These are phyloP conservation scores for Hibiscus mutabilis DNA, from an alignment of 345 rosid genomes.

Conservation along the genomic window DNA sequence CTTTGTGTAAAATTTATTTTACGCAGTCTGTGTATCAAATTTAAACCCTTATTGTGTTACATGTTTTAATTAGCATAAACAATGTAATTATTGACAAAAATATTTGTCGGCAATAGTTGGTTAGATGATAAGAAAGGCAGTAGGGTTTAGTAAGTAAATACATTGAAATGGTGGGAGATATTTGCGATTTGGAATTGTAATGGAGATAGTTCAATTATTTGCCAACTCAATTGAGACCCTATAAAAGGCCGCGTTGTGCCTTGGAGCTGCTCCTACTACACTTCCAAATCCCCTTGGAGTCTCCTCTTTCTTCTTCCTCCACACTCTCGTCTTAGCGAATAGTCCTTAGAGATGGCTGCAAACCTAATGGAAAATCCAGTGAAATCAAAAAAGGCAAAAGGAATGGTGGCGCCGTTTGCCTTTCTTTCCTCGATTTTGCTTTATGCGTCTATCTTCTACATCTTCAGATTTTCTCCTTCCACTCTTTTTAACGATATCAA, in stretches of 20 bases:
- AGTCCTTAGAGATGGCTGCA: slow-evolving; percentile 11
- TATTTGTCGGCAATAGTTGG: neutral
- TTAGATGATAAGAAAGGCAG: neutral
- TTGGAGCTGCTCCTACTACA: slow-evolving; percentile 11
- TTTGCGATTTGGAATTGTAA: slow-evolving; percentile 2
- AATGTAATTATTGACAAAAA: no score
- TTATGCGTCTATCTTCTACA: slow-evolving; percentile 41
- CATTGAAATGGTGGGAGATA: neutral
- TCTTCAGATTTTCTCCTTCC: slow-evolving; percentile 49
- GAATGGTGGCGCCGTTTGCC: slow-evolving; percentile 25
- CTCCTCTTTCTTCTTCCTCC: neutral
- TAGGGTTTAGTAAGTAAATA: slow-evolving; percentile 18
- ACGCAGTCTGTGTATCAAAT: no score
- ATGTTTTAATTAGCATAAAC: no score
- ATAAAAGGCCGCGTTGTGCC: slow-evolving; percentile 14
- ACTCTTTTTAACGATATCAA: slow-evolving; percentile 36
- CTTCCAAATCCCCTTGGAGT: neutral
- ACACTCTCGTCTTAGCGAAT: neutral
- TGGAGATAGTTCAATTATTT: slow-evolving; percentile 21
- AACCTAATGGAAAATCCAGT: slow-evolving; percentile 12
- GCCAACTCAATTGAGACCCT: slow-evolving; percentile 2
- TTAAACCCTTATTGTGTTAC: no score
- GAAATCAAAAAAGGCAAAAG: slow-evolving; percentile 21
- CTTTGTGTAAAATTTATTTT: no score
- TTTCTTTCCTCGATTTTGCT: slow-evolving; percentile 33